Conservation (phyloP, 1,139 yeast genomes). For the Kurtzmaniella quercitrusa region DNA sequence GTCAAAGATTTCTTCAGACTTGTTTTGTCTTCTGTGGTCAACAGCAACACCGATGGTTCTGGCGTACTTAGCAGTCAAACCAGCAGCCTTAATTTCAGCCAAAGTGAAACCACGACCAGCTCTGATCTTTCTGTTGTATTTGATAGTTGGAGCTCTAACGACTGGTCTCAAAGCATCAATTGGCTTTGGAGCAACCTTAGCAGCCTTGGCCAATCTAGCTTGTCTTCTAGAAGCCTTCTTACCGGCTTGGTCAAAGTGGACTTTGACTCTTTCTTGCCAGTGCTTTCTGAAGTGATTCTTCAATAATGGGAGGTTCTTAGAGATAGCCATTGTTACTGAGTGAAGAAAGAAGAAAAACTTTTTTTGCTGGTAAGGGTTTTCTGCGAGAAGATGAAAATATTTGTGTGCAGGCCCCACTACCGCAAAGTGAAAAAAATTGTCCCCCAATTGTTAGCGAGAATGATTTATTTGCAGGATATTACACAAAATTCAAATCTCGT, state of each 20-base stretch:
- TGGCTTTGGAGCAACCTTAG: constrained; percentile 96
- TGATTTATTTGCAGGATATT: background rate
- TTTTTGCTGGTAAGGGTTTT: constrained; percentile 2
- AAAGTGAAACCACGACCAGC: constrained; percentile 99
- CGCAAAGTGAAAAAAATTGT: background rate
- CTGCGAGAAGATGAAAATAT: background rate
- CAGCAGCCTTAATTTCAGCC: constrained; percentile 98
- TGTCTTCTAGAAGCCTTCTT: constrained; percentile 96
- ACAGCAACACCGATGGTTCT: constrained; percentile 98
- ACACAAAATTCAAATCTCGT: background rate
- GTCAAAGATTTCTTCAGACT: constrained; percentile 92
- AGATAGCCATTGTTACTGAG: constrained; percentile 66
- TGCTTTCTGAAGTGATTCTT: constrained; percentile 97
- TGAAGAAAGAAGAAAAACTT: constrained; percentile 4
- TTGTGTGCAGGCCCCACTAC: background rate
- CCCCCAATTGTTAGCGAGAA: background rate
- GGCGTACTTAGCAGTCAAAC: constrained; percentile 92
- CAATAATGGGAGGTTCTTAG: constrained; percentile 96
- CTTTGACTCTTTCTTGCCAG: constrained; percentile 99
- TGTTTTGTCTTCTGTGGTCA: constrained; percentile 99
- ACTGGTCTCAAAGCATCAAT: constrained; percentile 94
- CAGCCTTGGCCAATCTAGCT: constrained; percentile 92
- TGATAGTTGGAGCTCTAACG: constrained; percentile 97
- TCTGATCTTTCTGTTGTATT: constrained; percentile 99
- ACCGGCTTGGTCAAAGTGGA: constrained; percentile 99